Percentiles rank a stretch among this genome's conserved stretches.
phyloP scores from a whole-genome alignment of 225 moss, liverwort and hornwort genomes.

The Anthoceros angustus region DNA sequence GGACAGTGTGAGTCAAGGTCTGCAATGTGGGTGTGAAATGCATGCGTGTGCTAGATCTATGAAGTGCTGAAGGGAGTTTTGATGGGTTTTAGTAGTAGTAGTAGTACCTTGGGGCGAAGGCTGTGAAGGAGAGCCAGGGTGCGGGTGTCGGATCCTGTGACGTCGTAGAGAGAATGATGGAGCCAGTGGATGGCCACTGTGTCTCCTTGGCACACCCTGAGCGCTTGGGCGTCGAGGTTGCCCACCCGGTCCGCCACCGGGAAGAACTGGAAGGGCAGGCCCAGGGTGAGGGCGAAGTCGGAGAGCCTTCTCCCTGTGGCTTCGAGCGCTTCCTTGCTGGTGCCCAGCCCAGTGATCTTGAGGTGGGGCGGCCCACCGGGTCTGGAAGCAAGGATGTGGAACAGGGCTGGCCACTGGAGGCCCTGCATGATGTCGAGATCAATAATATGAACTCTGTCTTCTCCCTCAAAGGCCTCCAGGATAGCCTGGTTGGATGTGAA shows the following conservation, averaged over 20 bases:
- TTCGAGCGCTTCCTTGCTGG: slow-evolving; percentile 35
- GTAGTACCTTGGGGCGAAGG: slow-evolving; percentile 24
- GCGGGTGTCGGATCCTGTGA: slow-evolving; percentile 45
- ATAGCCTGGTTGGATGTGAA: slow-evolving; percentile 75
- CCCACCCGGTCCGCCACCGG: slow-evolving; percentile 46
- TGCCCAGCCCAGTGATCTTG: slow-evolving; percentile 55
- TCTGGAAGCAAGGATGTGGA: slow-evolving; percentile 48
- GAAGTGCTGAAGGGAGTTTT: background rate
- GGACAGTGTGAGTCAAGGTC: background rate
- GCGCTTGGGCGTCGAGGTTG: slow-evolving; percentile 27
- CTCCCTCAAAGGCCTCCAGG: slow-evolving; percentile 62
- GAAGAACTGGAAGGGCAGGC: slow-evolving; percentile 50
- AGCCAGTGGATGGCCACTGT: slow-evolving; percentile 62
- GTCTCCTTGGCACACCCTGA: slow-evolving; percentile 37
- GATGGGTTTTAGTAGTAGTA: too few relatives aligned
- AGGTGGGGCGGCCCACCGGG: slow-evolving; percentile 55
- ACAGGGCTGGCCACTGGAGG: slow-evolving; percentile 68
- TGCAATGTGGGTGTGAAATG: background rate
- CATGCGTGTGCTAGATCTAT: too few relatives aligned
- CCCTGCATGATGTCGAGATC: slow-evolving; percentile 86
- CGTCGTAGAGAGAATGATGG: slow-evolving; percentile 69
- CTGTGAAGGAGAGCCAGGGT: slow-evolving; percentile 37
- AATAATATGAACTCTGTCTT: slow-evolving; percentile 52
- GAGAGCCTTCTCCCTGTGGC: slow-evolving; percentile 55
- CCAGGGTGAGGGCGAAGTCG: slow-evolving; percentile 46